phyloP scores from a whole-genome alignment of 2,329 filamentous ascomycete species.

The Monosporascus sp. region DNA sequence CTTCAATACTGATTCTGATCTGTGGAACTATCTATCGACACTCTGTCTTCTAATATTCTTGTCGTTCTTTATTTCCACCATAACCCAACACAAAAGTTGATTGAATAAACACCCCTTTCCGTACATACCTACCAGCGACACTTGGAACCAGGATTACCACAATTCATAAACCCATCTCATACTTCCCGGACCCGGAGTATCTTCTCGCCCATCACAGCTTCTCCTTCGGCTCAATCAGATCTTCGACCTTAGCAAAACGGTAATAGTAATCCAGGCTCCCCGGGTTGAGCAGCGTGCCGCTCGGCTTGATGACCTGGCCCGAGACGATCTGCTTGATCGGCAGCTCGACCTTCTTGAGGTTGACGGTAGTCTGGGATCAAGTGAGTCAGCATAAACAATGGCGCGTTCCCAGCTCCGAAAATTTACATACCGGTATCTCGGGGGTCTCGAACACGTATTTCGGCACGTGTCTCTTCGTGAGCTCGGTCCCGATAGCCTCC shows the following conservation, averaged over 20 bases:
- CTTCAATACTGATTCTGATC: no score
- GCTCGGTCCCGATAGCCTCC: constrained; percentile 57
- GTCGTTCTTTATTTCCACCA: no score
- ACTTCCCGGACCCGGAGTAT: not conserved
- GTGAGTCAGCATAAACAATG: constrained; percentile 9
- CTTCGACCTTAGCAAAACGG: constrained; percentile 68
- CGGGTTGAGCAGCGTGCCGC: constrained; percentile 72
- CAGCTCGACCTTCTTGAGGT: constrained; percentile 79
- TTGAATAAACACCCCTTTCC: no score
- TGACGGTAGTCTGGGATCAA: constrained; percentile 64
- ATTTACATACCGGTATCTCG: constrained; percentile 66
- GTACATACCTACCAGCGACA: no score
- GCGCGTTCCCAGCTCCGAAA: no score
- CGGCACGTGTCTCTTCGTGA: constrained; percentile 71
- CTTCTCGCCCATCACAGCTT: constrained; percentile 35
- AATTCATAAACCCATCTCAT: no score
- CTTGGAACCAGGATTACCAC: no score
- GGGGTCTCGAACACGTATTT: constrained; percentile 74
- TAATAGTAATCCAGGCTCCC: constrained; percentile 74
- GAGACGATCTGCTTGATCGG: constrained; percentile 82
- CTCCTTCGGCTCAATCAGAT: constrained; percentile 42
- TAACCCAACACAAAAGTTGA: no score
- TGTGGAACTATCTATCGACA: no score
- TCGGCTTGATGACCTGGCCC: constrained; percentile 67
- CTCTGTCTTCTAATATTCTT: no score